Evolutionary conservation across 83 land plant genomes (phyloP), one percentile per base, ranked within the genome.

Genomic region (Thuja plicata): DNA sequence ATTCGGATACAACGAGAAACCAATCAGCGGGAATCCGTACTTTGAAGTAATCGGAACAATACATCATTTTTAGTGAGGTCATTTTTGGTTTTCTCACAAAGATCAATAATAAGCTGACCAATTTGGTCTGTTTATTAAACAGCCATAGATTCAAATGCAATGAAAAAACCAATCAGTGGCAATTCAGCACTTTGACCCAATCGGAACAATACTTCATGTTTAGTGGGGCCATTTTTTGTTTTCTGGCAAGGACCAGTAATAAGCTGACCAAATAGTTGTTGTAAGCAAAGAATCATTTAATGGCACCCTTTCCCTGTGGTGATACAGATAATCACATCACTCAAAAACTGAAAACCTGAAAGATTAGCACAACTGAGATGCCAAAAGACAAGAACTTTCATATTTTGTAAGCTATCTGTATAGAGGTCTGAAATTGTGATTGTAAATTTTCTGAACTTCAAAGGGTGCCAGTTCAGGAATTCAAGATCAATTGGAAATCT

Each of bases 71-170:
- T 46, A 45, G n/a, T 82, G 52, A 82, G 85, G 85, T 43, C 48
- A 82, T 46, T 43, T 46, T 45, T 82, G 85, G 48, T n/a, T 40
- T 24, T 27, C 54, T 45, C 6, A 8, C 10, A 9, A 30, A 21
- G 3, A 24, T 41, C 78, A 30, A 74, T 32, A 74, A 74, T 74
- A 74, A 30, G 78, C 52, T 50, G 52, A 50, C 52, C 52, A 10
- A 45, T 83, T 83, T 83, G 41, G 85, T 83, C 32, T 0, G 43
- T 83, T 83, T 8, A 83, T 83, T 83, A 48, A 83, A 46, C 85
- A 83, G 15, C 55, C 85, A 13, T 5, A 83, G 45, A 48, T 82
- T 45, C 50, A 24, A 46, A 41, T 83, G 8, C 48, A 52, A 46
- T 10, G 55, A 83, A 54, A 46, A 46, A 46, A 6, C 32, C 32